phyloP scores from a whole-genome alignment of 371 early-diverging fungal species.

The Mucor piriformis region DNA sequence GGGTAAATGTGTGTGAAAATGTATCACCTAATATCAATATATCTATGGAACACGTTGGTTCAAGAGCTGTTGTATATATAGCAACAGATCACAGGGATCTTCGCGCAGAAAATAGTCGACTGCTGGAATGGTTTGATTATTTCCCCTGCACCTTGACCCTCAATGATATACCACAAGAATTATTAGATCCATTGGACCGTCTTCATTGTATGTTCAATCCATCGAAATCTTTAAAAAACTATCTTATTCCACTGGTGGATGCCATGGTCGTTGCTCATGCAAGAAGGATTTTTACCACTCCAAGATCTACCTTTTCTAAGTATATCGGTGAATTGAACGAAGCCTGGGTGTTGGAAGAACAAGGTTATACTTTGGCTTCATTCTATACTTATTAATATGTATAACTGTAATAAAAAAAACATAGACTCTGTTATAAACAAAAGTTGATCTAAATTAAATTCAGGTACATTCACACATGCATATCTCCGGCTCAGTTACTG shows the following conservation, averaged over 20 bases:
- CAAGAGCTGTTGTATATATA: slow-evolving; percentile 43
- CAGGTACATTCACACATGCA: no score
- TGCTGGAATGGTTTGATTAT: slow-evolving; percentile 42
- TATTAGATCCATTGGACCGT: slow-evolving; percentile 27
- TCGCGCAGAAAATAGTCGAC: slow-evolving; percentile 27
- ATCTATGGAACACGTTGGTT: slow-evolving; percentile 17
- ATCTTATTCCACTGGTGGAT: slow-evolving; percentile 49
- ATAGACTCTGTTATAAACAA: no score
- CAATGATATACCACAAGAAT: slow-evolving; percentile 35
- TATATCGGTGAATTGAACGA: slow-evolving; percentile 44
- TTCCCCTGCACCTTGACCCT: slow-evolving; percentile 49
- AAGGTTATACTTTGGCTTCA: slow-evolving; percentile 20
- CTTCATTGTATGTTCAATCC: slow-evolving; percentile 38
- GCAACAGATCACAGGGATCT: slow-evolving; percentile 46
- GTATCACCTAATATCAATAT: slow-evolving; percentile 30
- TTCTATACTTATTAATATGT: slow-evolving; percentile 14
- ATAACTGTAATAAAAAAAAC: neutral
- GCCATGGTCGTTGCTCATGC: slow-evolving; percentile 48
- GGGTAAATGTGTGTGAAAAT: slow-evolving; percentile 26
- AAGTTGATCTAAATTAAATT: no score
- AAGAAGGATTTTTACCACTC: slow-evolving; percentile 35
- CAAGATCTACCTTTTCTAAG: slow-evolving; percentile 47
- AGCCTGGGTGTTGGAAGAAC: slow-evolving; percentile 36
- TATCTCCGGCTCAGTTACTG: no score
- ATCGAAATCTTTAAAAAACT: slow-evolving; percentile 35